Percentiles rank a stretch among this genome's conserved stretches.
Evolutionary conservation across 495 filamentous ascomycete species (phyloP).

Genomic region (Neurospora africana): DNA sequence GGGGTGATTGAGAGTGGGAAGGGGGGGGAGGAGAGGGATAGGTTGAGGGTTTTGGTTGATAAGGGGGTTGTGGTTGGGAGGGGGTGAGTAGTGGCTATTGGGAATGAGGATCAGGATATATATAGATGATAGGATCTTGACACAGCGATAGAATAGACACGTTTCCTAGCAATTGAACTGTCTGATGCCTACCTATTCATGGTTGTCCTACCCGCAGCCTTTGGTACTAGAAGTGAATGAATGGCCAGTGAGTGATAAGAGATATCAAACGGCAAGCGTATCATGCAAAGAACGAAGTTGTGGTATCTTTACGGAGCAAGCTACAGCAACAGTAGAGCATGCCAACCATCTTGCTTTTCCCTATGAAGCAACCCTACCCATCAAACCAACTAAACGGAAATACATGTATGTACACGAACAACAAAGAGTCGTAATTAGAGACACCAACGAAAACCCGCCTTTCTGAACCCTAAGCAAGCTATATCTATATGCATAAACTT

Average conservation of each 20-base stretch:
- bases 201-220: neutral
- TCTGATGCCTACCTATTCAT: neutral
- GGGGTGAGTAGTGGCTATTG: neutral
- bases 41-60: constrained; percentile 28
- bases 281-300: neutral
- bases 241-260: neutral
- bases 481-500: neutral
- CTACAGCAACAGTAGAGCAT: neutral
- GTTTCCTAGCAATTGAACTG: neutral
- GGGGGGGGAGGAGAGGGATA: constrained; percentile 1
- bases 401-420: neutral
- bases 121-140: neutral
- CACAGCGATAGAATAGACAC: neutral
- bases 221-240: neutral
- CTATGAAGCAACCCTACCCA: neutral
- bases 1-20: neutral
- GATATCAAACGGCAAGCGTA: neutral
- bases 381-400: neutral
- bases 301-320: neutral
- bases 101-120: neutral
- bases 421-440: neutral
- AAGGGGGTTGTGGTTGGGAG: neutral
- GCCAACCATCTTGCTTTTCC: neutral
- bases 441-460: neutral
- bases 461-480: neutral